Evolutionary conservation across 1,139 yeast genomes (phyloP).

Genomic region (Kazachstania sp.): DNA sequence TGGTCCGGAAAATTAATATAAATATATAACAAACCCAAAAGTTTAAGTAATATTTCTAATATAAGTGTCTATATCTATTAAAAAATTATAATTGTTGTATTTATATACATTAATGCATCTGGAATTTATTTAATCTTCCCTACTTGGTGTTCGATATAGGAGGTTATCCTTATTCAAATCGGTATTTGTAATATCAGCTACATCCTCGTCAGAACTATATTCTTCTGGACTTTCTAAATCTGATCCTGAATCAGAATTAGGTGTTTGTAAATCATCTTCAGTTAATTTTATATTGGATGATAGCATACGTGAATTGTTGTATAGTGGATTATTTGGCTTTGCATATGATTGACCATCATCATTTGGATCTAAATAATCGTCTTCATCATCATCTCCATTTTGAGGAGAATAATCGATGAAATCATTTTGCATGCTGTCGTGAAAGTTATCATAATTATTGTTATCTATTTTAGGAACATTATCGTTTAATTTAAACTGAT

Average conservation of each 20-base stretch:
- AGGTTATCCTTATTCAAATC: conserved; percentile 21
- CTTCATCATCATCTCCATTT: conserved; percentile 9
- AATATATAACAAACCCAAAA: no score
- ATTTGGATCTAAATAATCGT: conserved; percentile 59
- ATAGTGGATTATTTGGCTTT: conserved; percentile 51
- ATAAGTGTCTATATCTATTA: neutral
- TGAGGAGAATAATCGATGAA: neutral
- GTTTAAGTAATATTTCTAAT: neutral
- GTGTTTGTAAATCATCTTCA: conserved; percentile 8
- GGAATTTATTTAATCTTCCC: conserved; percentile 27
- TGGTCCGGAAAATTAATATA: no score
- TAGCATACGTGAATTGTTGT: conserved; percentile 27
- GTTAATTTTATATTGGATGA: conserved; percentile 11
- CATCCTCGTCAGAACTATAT: conserved; percentile 12
- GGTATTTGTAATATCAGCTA: conserved; percentile 9
- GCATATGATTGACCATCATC: conserved; percentile 74
- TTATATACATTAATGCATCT: no score
- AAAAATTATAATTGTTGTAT: neutral
- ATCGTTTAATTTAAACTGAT: conserved; percentile 1
- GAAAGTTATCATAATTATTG: neutral
- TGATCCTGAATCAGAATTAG: conserved; percentile 6
- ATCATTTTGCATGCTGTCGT: neutral
- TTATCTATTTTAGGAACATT: neutral
- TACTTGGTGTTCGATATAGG: conserved; percentile 37
- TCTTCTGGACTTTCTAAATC: conserved; percentile 8